phyloP scores from a whole-genome alignment of 2,329 filamentous ascomycete genomes.

The Penicillium janthinellum region DNA sequence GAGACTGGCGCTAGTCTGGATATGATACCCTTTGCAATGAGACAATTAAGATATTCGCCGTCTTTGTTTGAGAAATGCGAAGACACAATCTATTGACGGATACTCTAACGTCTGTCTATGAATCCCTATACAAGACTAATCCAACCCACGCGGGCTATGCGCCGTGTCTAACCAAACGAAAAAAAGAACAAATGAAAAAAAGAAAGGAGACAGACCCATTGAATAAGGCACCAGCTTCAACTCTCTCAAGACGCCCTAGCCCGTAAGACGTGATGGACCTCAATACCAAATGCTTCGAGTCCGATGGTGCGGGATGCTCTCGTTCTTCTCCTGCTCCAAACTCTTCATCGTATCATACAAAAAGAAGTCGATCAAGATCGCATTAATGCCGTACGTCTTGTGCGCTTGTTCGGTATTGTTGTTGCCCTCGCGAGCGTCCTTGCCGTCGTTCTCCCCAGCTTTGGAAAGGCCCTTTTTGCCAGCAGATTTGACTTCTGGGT shows the following conservation, averaged over 20 bases:
- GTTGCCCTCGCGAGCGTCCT: constrained; percentile 9
- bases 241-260: neutral
- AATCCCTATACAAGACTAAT: neutral
- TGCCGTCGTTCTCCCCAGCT: neutral
- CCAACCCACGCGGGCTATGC: constrained; percentile 4
- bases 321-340: constrained; percentile 63
- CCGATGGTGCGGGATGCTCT: constrained; percentile 74
- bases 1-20: constrained; percentile 8
- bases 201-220: neutral
- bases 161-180: neutral
- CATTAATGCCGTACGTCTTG: constrained; percentile 62
- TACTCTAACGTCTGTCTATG: neutral
- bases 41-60: neutral
- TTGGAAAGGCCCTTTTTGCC: constrained; percentile 7
- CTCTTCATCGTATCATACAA: constrained; percentile 94
- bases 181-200: neutral
- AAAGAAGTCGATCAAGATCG: constrained; percentile 95
- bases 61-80: neutral
- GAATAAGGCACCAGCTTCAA: neutral
- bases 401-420: constrained; percentile 20
- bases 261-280: constrained; percentile 10
- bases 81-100: neutral
- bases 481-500: constrained; percentile 64
- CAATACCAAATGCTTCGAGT: constrained; percentile 95
- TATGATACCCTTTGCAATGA: constrained; percentile 26